Base-by-base conservation (phyloP, 2,329 filamentous ascomycete genomes). In the Neospermospora avenae region DNA sequence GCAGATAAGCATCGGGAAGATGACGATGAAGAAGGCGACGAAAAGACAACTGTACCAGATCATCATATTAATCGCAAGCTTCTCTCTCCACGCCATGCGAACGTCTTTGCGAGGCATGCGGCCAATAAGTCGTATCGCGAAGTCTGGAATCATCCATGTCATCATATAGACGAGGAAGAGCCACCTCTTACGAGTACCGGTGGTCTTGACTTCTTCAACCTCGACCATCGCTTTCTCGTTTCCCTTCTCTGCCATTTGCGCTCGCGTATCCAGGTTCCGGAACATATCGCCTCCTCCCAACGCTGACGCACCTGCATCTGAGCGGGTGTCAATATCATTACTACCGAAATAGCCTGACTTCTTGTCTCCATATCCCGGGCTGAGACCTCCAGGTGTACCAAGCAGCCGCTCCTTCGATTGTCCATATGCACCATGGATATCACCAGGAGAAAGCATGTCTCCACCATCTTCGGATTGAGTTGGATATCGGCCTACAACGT, bases 281-380 rank as follows among this genome's bases (percentile, higher is more conserved):
- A 99, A 99, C 93, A 99, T 96, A 73, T 99, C 95, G 7, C 95
- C 93, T 56, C 84, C 90, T 51, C 93, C 90, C 72, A 96, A 89
- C 5, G 91, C 92, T n/a, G 93, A 97, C 1, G 83, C 89, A 3
- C 93, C 93, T 7, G 93, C 93, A 55, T 99, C 95, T 31, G 95
- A 98, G 45, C 92, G 91, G 7, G 87, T 80, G 72, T 99, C 95
- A 10, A 89, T 74, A 60, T 87, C 82, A 67, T 81, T 86, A 61
- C 76, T 79, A 56, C 88, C 89, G 69, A 97, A 97, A 72, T 96
- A 97, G 22, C 87, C 87, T 62, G 87, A 84, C 60, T 82, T 82
- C 73, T 92, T 91, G 74, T 97, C 93, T 61, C 89, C 84, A 59
- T 83, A 89, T 18, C 57, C 57, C 16, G 78, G 80, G 71, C 86